Evolutionary conservation across 2,329 filamentous ascomycete genomes (phyloP).

Genomic region (Curvularia hawaiiensis): DNA sequence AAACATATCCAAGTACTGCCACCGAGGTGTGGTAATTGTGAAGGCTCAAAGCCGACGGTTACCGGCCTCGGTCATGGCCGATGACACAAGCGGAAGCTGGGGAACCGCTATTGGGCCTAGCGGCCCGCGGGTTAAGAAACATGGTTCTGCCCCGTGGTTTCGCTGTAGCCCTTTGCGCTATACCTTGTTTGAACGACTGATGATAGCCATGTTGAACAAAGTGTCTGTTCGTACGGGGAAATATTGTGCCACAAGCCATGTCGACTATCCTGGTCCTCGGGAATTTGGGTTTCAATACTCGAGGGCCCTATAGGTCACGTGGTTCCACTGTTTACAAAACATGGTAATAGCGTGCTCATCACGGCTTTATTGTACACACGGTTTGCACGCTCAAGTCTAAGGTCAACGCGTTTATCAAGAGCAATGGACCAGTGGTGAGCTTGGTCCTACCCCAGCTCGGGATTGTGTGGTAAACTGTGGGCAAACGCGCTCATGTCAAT

Average conservation of each 20-base stretch:
- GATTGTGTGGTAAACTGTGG: conserved; percentile 50
- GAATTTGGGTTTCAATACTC: background rate
- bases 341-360: background rate
- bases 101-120: conserved; percentile 20
- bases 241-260: background rate
- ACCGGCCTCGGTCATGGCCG: conserved; percentile 19
- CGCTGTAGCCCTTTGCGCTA: background rate
- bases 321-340: background rate
- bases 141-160: background rate
- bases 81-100: conserved; percentile 27
- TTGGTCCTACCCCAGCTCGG: conserved; percentile 39
- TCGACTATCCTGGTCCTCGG: background rate
- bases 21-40: conserved; percentile 25
- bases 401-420: conserved; percentile 45
- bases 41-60: conserved; percentile 26
- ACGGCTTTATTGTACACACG: background rate
- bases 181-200: background rate
- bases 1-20: conserved; percentile 34
- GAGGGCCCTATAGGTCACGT: background rate
- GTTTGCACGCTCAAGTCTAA: conserved; percentile 47
- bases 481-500: conserved; percentile 50
- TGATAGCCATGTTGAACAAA: background rate
- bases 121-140: conserved; percentile 28
- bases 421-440: conserved; percentile 33
- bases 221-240: background rate